Evolutionary conservation across 2,329 filamentous ascomycete species (phyloP), one percentile per base, ranked within the genome.

Genomic region (Dactylonectria estremocensis): DNA sequence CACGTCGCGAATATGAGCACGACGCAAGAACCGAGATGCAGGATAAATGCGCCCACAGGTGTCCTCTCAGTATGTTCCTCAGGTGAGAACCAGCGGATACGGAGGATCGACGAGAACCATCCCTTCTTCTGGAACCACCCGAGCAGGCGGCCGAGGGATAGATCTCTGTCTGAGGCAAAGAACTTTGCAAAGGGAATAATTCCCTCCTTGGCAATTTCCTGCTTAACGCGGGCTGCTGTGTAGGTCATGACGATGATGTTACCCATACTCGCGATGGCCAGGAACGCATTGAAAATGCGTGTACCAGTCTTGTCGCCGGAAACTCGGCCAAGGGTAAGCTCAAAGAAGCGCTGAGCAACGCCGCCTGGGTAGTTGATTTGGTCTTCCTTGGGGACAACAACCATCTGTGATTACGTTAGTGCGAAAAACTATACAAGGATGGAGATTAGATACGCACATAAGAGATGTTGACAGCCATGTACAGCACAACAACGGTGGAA

Each of bases 201-300:
- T 1, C 87, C 87, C 74, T 89, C 85, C 71, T 90, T 89, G 8
- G 88, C 88, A 49, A 90, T 88, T 72, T 90, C 88, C 72, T 90
- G 88, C 74, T 90, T 89, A 18, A 90, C 84, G 67, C 86, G 81
- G 3, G 86, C 83, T 8, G 86, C 83, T 0, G 86, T 87, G 69
- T 87, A 90, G 1, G 87, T 90, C 78, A 87, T 87, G 20, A 87
- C 85, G 13, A 89, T 80, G 48, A 90, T 85, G 72, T 90, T 89
- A 0, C 88, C 87, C 55, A 89, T 81, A 24, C 83, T 85, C 2
- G 85, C 87, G 28, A 90, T 77, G 3, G 88, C 87, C 7, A 88
- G 80, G 48, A 90, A 83, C 0, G 81, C 84, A 14, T 85, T 81
- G 66, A 88, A 80, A 8, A 86, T 81, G 1, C 80, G 77, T 6